These are phyloP conservation scores for Biscogniauxia marginata DNA, from an alignment of 2,329 filamentous ascomycete species.

Conservation along the genomic window DNA sequence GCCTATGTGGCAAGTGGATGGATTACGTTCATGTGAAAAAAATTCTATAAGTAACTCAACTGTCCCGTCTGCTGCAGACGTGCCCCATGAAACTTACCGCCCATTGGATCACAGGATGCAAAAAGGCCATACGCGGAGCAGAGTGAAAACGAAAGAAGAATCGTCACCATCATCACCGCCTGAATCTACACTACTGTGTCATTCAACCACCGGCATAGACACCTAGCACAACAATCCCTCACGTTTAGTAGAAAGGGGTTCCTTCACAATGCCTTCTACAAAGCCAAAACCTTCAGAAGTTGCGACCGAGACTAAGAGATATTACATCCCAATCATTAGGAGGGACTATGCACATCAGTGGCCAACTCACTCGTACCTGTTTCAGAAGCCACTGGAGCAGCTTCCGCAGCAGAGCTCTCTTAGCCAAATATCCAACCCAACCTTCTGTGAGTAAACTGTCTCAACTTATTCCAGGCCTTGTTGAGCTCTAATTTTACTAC, in stretches of 20 bases:
- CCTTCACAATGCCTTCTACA: constrained; percentile 50
- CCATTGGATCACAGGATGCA: not conserved
- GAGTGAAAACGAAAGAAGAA: not conserved
- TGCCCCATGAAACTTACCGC: not conserved
- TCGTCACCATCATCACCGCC: not conserved
- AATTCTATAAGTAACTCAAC: not conserved
- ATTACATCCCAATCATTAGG: constrained; percentile 65
- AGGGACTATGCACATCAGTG: constrained; percentile 53
- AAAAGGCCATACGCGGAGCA: not conserved
- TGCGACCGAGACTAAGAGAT: constrained; percentile 69
- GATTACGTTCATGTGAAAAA: constrained; percentile 10
- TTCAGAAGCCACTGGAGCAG: constrained; percentile 49
- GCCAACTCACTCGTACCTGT: constrained; percentile 59
- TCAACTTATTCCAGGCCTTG: not conserved
- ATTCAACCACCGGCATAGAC: not conserved
- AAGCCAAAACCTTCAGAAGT: constrained; percentile 67
- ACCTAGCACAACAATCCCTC: too few species aligned
- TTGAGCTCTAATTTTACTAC: constrained; percentile 16
- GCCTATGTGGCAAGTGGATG: constrained; percentile 14
- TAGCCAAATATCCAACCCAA: constrained; percentile 39
- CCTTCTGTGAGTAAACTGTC: constrained; percentile 39
- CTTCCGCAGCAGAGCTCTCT: constrained; percentile 39
- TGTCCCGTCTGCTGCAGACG: not conserved
- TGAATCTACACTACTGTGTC: not conserved
- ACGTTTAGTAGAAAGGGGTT: constrained; percentile 1